Conservation (phyloP, 306 rosid species). For the Gastrolobium villosum region DNA sequence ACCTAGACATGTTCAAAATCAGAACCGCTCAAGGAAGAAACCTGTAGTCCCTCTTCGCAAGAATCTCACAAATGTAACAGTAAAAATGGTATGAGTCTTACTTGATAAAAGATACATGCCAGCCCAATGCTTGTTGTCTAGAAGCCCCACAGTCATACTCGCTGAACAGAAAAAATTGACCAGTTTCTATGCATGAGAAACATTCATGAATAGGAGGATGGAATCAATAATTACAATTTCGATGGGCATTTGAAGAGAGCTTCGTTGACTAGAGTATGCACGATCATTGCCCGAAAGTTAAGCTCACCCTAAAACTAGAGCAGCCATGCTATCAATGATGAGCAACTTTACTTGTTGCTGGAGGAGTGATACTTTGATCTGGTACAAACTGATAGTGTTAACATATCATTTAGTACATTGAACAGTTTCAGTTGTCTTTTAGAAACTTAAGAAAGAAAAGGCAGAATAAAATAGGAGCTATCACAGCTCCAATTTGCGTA, state of each 20-base stretch:
- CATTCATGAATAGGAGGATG: slow-evolving; percentile 31
- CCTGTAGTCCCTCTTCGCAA: slow-evolving; percentile 33
- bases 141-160: slow-evolving; percentile 67
- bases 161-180: slow-evolving; percentile 59
- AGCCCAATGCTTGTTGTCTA: slow-evolving; percentile 77
- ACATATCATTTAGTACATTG: slow-evolving; percentile 42
- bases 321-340: slow-evolving; percentile 93
- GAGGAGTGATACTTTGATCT: slow-evolving; percentile 78
- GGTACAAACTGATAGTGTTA: slow-evolving; percentile 71
- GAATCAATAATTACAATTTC: slow-evolving; percentile 34
- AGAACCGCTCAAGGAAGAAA: slow-evolving; percentile 39
- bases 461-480: slow-evolving; percentile 32
- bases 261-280: slow-evolving; percentile 33
- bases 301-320: slow-evolving; percentile 81
- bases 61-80: slow-evolving; percentile 23
- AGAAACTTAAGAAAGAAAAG: slow-evolving; percentile 13
- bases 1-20: slow-evolving; percentile 60
- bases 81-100: slow-evolving; percentile 51
- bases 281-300: slow-evolving; percentile 33
- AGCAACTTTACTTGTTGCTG: slow-evolving; percentile 86
- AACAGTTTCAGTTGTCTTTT: slow-evolving; percentile 19
- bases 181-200: slow-evolving; percentile 34
- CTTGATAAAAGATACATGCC: slow-evolving; percentile 94
- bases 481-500: neutral
- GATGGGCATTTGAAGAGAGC: slow-evolving; percentile 37